Evolutionary conservation across 139 green algal species (phyloP).

Genomic region (Chlamydomonas applanata): DNA sequence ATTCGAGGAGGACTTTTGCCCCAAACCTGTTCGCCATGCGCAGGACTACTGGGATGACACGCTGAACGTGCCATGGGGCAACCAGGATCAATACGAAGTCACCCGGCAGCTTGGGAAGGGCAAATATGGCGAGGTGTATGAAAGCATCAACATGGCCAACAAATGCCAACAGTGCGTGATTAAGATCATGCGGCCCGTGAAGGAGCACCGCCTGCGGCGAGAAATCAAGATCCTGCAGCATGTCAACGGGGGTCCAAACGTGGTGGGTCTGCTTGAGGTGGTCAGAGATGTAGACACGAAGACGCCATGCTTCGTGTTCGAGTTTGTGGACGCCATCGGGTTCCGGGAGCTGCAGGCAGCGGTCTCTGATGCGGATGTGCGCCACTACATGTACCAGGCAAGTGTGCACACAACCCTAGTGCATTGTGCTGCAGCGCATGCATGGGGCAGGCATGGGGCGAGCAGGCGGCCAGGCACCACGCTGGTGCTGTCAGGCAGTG

Average conservation of each 20-base stretch:
- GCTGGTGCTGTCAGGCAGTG: background rate
- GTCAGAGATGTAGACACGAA: slow-evolving; percentile 93
- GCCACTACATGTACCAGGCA: slow-evolving; percentile 92
- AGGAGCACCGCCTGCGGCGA: slow-evolving; percentile 95
- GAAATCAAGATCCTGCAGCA: slow-evolving; percentile 99
- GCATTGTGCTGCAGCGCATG: background rate
- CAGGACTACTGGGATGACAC: slow-evolving; percentile 93
- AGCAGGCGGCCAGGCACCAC: background rate
- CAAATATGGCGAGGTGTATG: slow-evolving; percentile 99
- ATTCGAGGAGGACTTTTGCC: too few species aligned
- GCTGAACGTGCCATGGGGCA: slow-evolving; percentile 68
- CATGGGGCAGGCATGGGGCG: background rate
- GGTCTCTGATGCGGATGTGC: slow-evolving; percentile 92
- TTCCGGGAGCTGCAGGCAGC: slow-evolving; percentile 86
- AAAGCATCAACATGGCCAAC: slow-evolving; percentile 75
- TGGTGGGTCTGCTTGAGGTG: slow-evolving; percentile 95
- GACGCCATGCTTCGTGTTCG: slow-evolving; percentile 96
- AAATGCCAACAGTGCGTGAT: slow-evolving; percentile 80
- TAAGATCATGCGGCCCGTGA: slow-evolving; percentile 99
- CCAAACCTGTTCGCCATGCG: too few species aligned
- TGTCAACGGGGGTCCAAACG: slow-evolving; percentile 94
- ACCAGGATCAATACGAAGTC: slow-evolving; percentile 50
- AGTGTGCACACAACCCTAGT: background rate
- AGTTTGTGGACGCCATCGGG: slow-evolving; percentile 52
- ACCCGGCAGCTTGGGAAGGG: slow-evolving; percentile 42